phyloP scores from a whole-genome alignment of 768 basidiomycete species.

The Lyophyllum semitale region DNA sequence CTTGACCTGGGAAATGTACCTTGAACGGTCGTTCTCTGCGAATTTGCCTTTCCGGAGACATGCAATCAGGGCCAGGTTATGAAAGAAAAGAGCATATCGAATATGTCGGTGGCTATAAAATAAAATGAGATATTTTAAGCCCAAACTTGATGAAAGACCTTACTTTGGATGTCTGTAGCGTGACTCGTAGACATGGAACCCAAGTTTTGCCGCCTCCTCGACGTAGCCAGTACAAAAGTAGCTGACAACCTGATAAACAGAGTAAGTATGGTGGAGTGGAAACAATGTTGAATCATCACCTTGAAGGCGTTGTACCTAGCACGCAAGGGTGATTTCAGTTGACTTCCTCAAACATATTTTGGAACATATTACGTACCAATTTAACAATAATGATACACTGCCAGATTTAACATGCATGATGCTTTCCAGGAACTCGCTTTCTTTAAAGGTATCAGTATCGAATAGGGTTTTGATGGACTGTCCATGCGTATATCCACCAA shows the following conservation, averaged over 20 bases:
- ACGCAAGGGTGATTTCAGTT: neutral
- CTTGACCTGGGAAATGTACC: constrained; percentile 58
- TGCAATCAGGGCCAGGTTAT: constrained; percentile 65
- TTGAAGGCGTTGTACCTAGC: constrained; percentile 68
- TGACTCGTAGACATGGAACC: constrained; percentile 62
- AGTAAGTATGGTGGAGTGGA: neutral
- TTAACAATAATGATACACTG: constrained; percentile 53
- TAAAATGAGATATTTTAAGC: constrained; percentile 1
- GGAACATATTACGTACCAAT: constrained; percentile 53
- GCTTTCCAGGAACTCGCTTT: constrained; percentile 50
- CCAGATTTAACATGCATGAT: constrained; percentile 48
- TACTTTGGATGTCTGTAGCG: constrained; percentile 68
- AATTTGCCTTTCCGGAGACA: constrained; percentile 51
- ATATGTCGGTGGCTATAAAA: constrained; percentile 61
- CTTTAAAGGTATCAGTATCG: constrained; percentile 61
- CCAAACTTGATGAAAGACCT: constrained; percentile 12
- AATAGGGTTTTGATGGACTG: constrained; percentile 53
- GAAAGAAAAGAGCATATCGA: constrained; percentile 70
- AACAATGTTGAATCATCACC: constrained; percentile 28
- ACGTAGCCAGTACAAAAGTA: constrained; percentile 63
- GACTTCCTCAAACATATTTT: neutral
- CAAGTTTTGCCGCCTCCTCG: constrained; percentile 60
- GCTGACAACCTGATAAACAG: constrained; percentile 50
- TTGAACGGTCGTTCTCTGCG: constrained; percentile 30
- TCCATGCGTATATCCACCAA: constrained; percentile 60